phyloP scores from a whole-genome alignment of 2,329 filamentous ascomycete species.

The Simplicillium aogashimaense region DNA sequence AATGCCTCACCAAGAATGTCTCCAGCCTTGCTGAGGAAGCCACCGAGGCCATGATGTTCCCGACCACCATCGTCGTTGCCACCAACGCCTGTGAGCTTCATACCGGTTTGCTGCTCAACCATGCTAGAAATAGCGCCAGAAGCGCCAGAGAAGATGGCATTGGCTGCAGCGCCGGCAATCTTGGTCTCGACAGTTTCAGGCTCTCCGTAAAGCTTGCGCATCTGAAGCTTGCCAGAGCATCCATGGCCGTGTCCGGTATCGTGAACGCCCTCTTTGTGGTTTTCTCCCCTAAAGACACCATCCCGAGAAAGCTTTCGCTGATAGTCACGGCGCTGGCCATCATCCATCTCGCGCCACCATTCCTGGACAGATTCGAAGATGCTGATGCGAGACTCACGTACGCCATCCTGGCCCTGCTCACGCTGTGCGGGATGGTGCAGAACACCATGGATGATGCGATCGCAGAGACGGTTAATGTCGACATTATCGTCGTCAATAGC shows the following conservation, averaged over 20 bases:
- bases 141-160: slow-evolving; percentile 47
- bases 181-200: slow-evolving; percentile 42
- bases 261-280: slow-evolving; percentile 77
- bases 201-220: slow-evolving; percentile 56
- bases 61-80: slow-evolving; percentile 28
- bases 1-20: slow-evolving; percentile 56
- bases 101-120: slow-evolving; percentile 35
- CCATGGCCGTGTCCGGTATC: slow-evolving; percentile 82
- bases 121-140: slow-evolving; percentile 40
- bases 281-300: slow-evolving; percentile 67
- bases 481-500: slow-evolving; percentile 71
- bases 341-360: slow-evolving; percentile 68
- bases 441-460: slow-evolving; percentile 71
- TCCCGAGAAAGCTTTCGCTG: slow-evolving; percentile 66
- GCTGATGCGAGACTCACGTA: slow-evolving; percentile 57
- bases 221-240: slow-evolving; percentile 66
- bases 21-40: slow-evolving; percentile 60
- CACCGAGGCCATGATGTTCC: slow-evolving; percentile 56
- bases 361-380: slow-evolving; percentile 75
- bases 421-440: slow-evolving; percentile 83
- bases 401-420: slow-evolving; percentile 58
- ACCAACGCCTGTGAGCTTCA: slow-evolving; percentile 23
- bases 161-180: slow-evolving; percentile 45
- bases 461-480: slow-evolving; percentile 60
- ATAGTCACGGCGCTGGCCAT: slow-evolving; percentile 54